Percentiles rank a stretch among this genome's conserved stretches.
These are phyloP conservation scores for Fusarium tricinctum DNA, from an alignment of 2,329 filamentous ascomycete genomes.

Conservation along the genomic window DNA sequence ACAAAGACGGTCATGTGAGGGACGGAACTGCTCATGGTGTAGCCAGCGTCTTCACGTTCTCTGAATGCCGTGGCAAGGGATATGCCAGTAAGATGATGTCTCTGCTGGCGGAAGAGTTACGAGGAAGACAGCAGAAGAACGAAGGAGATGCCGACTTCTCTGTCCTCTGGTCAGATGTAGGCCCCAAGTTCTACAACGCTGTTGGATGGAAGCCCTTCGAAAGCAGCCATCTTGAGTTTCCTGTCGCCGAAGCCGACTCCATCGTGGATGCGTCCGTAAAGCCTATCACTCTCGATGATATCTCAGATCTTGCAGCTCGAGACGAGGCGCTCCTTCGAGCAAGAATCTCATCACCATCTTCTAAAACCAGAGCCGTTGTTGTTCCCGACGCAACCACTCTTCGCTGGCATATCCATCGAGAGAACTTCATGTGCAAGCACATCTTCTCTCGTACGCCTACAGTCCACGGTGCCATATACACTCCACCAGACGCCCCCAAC, in stretches of 20 bases:
- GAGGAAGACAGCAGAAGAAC: slow-evolving; percentile 44
- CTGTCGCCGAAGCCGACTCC: slow-evolving; percentile 49
- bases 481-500: slow-evolving; percentile 59
- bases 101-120: slow-evolving; percentile 68
- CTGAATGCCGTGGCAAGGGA: slow-evolving; percentile 75
- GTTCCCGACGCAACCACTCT: slow-evolving; percentile 52
- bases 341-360: slow-evolving; percentile 58
- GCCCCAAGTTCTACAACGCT: slow-evolving; percentile 82
- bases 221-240: slow-evolving; percentile 79
- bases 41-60: slow-evolving; percentile 82
- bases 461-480: slow-evolving; percentile 79
- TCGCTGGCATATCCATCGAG: slow-evolving; percentile 78
- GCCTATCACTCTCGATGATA: slow-evolving; percentile 70
- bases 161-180: slow-evolving; percentile 88
- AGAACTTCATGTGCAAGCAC: slow-evolving; percentile 80
- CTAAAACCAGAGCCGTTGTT: slow-evolving; percentile 54
- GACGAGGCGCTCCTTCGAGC: slow-evolving; percentile 74
- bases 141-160: slow-evolving; percentile 71
- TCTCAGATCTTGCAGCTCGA: slow-evolving; percentile 71
- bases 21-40: slow-evolving; percentile 80
- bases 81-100: slow-evolving; percentile 84
- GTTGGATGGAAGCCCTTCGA: slow-evolving; percentile 82
- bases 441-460: slow-evolving; percentile 70
- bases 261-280: slow-evolving; percentile 49
- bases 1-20: slow-evolving; percentile 52